Percentiles rank a stretch among this genome's conserved stretches.
phyloP scores from a whole-genome alignment of 495 filamentous ascomycete genomes.

The Talaromyces adpressus region DNA sequence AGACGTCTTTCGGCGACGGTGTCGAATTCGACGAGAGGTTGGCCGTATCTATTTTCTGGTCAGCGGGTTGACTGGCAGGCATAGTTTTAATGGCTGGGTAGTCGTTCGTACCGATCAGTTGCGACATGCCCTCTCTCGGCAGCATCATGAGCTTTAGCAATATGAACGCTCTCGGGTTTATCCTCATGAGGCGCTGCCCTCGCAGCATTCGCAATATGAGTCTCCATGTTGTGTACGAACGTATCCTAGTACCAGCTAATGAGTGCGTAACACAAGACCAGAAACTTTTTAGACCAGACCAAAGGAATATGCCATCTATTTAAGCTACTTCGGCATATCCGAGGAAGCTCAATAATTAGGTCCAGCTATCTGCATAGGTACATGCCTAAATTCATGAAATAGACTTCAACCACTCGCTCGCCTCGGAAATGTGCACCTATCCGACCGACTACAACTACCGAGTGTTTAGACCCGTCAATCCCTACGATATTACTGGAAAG shows the following conservation, averaged over 20 bases:
- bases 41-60: background rate
- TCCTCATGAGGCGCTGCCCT: background rate
- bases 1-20: constrained; percentile 48
- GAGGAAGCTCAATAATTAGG: background rate
- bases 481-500: background rate
- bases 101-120: constrained; percentile 48
- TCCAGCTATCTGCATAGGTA: no score
- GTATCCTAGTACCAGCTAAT: background rate
- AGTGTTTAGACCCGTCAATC: background rate
- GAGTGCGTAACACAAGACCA: background rate
- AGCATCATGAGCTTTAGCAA: constrained; percentile 27
- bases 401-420: background rate
- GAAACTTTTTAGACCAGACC: background rate
- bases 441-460: background rate
- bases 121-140: constrained; percentile 54
- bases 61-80: background rate
- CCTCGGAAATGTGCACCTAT: background rate
- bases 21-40: constrained; percentile 51
- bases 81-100: background rate
- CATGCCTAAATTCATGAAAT: background rate
- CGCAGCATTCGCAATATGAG: background rate
- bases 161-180: background rate
- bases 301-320: background rate
- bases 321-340: background rate
- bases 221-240: background rate